Percentiles rank a stretch among this genome's conserved stretches.
These are phyloP conservation scores for Nannochloropsis oceanica DNA, from an alignment of 108 stramenopile species.

Conservation along the genomic window DNA sequence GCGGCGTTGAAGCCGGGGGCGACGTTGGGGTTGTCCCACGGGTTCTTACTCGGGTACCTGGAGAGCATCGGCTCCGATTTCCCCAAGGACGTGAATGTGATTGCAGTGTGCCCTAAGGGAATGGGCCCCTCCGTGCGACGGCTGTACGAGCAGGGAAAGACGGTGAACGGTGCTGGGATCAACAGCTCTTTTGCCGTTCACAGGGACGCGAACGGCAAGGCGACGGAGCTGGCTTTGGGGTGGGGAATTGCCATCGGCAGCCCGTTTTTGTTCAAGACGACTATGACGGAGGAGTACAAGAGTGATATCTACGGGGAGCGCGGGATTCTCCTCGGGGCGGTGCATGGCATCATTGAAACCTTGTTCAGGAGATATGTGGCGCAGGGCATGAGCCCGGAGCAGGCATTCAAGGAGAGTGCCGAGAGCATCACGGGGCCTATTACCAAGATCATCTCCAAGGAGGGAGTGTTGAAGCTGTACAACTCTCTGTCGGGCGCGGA, in stretches of 20 bases:
- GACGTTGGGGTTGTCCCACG: slow-evolving; percentile 81
- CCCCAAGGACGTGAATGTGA: slow-evolving; percentile 90
- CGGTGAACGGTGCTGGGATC: slow-evolving; percentile 91
- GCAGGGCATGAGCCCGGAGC: slow-evolving; percentile 84
- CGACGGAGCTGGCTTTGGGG: slow-evolving; percentile 84
- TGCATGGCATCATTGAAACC: slow-evolving; percentile 91
- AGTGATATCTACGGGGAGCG: slow-evolving; percentile 95
- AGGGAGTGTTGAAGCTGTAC: slow-evolving; percentile 91
- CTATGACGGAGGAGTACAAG: slow-evolving; percentile 81
- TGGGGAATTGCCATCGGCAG: slow-evolving; percentile 91
- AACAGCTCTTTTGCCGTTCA: slow-evolving; percentile 92
- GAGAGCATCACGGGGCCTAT: slow-evolving; percentile 96
- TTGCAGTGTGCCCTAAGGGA: slow-evolving; percentile 95
- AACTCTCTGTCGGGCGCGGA: slow-evolving; percentile 58
- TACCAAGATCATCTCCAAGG: slow-evolving; percentile 82
- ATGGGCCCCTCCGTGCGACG: slow-evolving; percentile 96
- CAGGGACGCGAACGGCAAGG: slow-evolving; percentile 80
- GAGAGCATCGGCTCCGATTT: slow-evolving; percentile 80
- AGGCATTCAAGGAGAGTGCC: slow-evolving; percentile 76
- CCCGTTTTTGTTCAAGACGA: slow-evolving; percentile 94
- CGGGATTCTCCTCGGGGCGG: slow-evolving; percentile 88
- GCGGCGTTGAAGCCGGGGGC: slow-evolving; percentile 93
- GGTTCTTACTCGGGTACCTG: slow-evolving; percentile 89
- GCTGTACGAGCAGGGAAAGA: slow-evolving; percentile 96
- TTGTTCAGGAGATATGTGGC: slow-evolving; percentile 87